Evolutionary conservation across 768 basidiomycete species (phyloP).

Genomic region (Suillus americanus): DNA sequence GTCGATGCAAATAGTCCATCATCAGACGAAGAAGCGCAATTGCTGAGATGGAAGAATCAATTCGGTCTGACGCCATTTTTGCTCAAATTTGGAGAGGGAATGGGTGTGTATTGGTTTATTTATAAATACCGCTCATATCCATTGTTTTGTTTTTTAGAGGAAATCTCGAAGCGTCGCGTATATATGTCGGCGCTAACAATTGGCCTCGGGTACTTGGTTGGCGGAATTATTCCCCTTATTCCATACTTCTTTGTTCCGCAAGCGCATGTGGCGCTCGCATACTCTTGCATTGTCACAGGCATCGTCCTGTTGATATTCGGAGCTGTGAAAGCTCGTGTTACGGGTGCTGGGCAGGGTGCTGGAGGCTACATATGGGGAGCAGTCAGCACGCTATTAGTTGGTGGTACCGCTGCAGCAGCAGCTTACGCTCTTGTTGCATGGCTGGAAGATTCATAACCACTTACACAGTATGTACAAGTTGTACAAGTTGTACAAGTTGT

Average conservation of each 20-base stretch:
- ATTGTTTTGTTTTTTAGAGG: conserved; percentile 51
- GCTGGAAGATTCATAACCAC: conserved; percentile 33
- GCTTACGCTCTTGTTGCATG: conserved; percentile 61
- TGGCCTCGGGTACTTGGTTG: conserved; percentile 90
- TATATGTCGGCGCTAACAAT: conserved; percentile 94
- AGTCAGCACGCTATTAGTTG: conserved; percentile 79
- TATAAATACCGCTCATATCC: background rate
- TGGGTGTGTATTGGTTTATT: conserved; percentile 51
- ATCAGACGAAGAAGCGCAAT: conserved; percentile 55
- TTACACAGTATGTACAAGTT: background rate
- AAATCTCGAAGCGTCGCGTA: conserved; percentile 80
- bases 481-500: too few relatives aligned
- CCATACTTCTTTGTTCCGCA: conserved; percentile 87
- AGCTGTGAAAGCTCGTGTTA: conserved; percentile 79
- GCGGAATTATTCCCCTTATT: conserved; percentile 89
- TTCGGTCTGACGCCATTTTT: conserved; percentile 92
- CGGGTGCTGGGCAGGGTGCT: conserved; percentile 62
- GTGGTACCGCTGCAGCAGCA: conserved; percentile 83
- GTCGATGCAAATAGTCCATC: conserved; percentile 16
- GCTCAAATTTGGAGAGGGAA: conserved; percentile 92
- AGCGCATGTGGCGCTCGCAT: conserved; percentile 69
- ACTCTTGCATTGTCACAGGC: conserved; percentile 73
- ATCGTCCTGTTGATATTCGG: conserved; percentile 84
- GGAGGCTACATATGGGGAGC: conserved; percentile 80
- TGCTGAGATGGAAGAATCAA: conserved; percentile 67